Conservation (phyloP, 306 rosid genomes). For the Heteromeles arbutifolia region DNA sequence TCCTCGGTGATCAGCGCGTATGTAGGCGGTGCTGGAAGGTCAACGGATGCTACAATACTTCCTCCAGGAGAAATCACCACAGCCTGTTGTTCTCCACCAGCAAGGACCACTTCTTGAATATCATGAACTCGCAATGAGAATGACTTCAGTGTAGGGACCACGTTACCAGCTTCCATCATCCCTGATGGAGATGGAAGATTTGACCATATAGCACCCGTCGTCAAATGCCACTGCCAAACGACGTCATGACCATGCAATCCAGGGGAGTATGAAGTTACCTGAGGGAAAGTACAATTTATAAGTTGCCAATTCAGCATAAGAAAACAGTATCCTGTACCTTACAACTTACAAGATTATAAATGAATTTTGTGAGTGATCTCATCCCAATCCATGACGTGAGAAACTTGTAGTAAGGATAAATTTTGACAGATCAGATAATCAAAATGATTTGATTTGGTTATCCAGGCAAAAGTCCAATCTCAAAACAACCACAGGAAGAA, state of each 20-base stretch:
- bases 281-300: slow-evolving; percentile 13
- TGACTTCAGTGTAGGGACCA: slow-evolving; percentile 84
- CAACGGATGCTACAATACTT: slow-evolving; percentile 54
- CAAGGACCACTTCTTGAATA: slow-evolving; percentile 70
- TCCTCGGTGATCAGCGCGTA: slow-evolving; percentile 74
- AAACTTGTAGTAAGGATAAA: too few relatives aligned
- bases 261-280: slow-evolving; percentile 94
- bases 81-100: slow-evolving; percentile 98
- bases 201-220: slow-evolving; percentile 89
- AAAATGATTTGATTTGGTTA: neutral
- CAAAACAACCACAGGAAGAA: neutral
- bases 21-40: slow-evolving; percentile 82
- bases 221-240: slow-evolving; percentile 88
- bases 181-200: slow-evolving; percentile 95
- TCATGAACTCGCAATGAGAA: slow-evolving; percentile 56
- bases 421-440: too few relatives aligned
- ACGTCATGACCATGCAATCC: slow-evolving; percentile 90
- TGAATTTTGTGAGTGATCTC: neutral
- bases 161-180: slow-evolving; percentile 76
- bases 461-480: neutral
- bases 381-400: neutral
- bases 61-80: slow-evolving; percentile 84
- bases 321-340: neutral
- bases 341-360: neutral
- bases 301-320: slow-evolving; percentile 8